Evolutionary conservation across 2,329 filamentous ascomycete species (phyloP).

Genomic region (Alternaria sp.): DNA sequence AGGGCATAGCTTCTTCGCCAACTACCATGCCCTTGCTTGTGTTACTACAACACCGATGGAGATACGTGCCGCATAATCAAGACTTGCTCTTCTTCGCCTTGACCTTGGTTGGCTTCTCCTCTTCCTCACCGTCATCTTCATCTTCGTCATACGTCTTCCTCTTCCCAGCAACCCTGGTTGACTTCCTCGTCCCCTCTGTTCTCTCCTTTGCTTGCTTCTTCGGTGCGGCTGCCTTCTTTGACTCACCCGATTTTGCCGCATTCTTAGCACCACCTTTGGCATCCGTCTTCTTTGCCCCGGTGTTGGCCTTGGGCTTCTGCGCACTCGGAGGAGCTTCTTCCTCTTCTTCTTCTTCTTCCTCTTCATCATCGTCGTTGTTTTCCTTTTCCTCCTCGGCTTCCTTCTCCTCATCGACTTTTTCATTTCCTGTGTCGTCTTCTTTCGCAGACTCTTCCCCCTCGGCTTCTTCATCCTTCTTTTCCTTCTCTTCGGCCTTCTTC

Average conservation of each 20-base stretch:
- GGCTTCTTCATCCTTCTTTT: conserved; percentile 21
- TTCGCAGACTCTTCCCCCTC: background rate
- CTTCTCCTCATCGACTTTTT: conserved; percentile 5
- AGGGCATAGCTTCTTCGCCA: background rate
- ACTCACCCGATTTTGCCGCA: conserved; percentile 22
- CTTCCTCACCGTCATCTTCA: conserved; percentile 23
- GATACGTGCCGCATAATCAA: background rate
- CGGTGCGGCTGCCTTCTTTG: conserved; percentile 5
- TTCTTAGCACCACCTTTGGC: conserved; percentile 29
- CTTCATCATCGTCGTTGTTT: conserved; percentile 27
- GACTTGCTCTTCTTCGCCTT: conserved; percentile 34
- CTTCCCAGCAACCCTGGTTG: conserved; percentile 30
- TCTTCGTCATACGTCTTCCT: conserved; percentile 33
- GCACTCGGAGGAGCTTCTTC: conserved; percentile 29
- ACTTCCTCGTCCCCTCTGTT: conserved; percentile 34
- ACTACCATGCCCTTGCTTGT: background rate
- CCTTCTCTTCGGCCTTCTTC: conserved; percentile 21
- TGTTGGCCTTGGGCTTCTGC: conserved; percentile 37
- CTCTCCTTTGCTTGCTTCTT: conserved; percentile 28
- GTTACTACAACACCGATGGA: background rate
- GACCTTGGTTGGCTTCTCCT: conserved; percentile 19
- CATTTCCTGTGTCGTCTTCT: conserved; percentile 15
- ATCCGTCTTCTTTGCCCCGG: conserved; percentile 26
- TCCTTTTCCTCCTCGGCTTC: conserved; percentile 12
- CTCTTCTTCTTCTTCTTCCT: conserved; percentile 26